These are phyloP conservation scores for Petasospora rhodanensis DNA, from an alignment of 1,139 yeast species.

Conservation along the genomic window DNA sequence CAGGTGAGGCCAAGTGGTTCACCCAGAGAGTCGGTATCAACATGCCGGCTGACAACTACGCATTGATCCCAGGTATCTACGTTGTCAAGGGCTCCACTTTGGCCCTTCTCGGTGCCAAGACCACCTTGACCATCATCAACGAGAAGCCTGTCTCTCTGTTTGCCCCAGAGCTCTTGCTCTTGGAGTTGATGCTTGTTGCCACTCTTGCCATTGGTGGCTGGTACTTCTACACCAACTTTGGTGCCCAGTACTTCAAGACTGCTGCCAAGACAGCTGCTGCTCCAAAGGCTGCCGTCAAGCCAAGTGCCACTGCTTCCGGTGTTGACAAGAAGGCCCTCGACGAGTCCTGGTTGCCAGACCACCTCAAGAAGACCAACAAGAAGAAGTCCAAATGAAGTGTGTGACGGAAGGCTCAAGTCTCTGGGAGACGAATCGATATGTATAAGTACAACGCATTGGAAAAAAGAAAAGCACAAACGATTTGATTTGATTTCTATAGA, in stretches of 20 bases:
- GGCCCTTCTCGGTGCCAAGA: slow-evolving; percentile 54
- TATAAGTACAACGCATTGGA: too few species aligned
- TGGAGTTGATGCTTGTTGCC: slow-evolving; percentile 50
- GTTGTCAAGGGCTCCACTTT: slow-evolving; percentile 49
- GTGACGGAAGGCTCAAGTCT: too few species aligned
- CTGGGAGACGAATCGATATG: not conserved
- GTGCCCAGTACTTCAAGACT: slow-evolving; percentile 36
- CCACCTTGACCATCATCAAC: slow-evolving; percentile 52
- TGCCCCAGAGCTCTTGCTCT: slow-evolving; percentile 66
- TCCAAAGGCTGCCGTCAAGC: slow-evolving; percentile 25
- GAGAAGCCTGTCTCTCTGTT: slow-evolving; percentile 68
- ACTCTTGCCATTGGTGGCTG: slow-evolving; percentile 51
- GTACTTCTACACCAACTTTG: slow-evolving; percentile 41
- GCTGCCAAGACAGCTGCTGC: slow-evolving; percentile 34
- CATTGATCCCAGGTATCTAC: slow-evolving; percentile 57
- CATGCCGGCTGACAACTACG: slow-evolving; percentile 54
- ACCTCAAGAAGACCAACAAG: slow-evolving; percentile 33
- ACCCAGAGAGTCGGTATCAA: slow-evolving; percentile 52
- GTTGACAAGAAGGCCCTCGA: slow-evolving; percentile 37
- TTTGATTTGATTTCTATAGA: too few species aligned
- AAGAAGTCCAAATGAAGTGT: slow-evolving; percentile 24
- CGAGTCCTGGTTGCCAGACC: slow-evolving; percentile 59
- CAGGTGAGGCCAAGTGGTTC: slow-evolving; percentile 47
- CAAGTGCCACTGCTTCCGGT: slow-evolving; percentile 27
- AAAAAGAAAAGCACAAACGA: too few species aligned